These are phyloP conservation scores for Gelatoporia subvermispora DNA, from an alignment of 768 basidiomycete species.

Conservation along the genomic window DNA sequence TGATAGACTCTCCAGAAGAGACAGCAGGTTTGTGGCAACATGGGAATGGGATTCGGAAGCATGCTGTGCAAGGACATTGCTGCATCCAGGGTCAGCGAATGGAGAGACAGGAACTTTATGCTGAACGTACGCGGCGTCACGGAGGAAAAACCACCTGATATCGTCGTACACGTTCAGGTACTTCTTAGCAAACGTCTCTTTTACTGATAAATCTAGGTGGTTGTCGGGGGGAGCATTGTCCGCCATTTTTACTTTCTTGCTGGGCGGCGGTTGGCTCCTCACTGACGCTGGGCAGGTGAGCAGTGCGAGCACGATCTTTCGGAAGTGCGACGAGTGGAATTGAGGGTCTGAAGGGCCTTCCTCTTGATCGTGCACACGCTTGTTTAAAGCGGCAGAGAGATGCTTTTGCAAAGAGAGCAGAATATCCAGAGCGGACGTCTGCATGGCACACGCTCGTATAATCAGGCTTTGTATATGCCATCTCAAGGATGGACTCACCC, in stretches of 20 bases:
- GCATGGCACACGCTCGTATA: not conserved
- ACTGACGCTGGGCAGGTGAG: slow-evolving; percentile 56
- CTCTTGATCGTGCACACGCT: too few species aligned
- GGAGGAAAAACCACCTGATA: slow-evolving; percentile 84
- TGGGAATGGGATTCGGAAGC: slow-evolving; percentile 23
- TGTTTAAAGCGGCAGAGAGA: slow-evolving; percentile 9
- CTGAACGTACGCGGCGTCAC: slow-evolving; percentile 61
- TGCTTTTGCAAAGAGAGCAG: slow-evolving; percentile 14
- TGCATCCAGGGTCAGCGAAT: slow-evolving; percentile 1
- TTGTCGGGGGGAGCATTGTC: slow-evolving; percentile 23
- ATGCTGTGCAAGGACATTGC: slow-evolving; percentile 30
- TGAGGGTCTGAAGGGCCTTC: slow-evolving; percentile 36
- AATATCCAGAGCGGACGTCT: slow-evolving; percentile 13
- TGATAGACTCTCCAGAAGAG: slow-evolving; percentile 42
- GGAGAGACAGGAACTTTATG: not conserved
- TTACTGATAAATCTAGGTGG: slow-evolving; percentile 52
- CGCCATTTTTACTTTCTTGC: slow-evolving; percentile 16
- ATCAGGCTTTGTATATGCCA: not conserved
- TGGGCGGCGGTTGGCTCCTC: slow-evolving; percentile 10
- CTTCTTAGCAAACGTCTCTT: slow-evolving; percentile 57
- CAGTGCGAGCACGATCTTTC: slow-evolving; percentile 54
- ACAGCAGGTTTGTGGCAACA: slow-evolving; percentile 24
- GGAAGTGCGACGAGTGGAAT: slow-evolving; percentile 65
- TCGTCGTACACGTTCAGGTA: slow-evolving; percentile 82
- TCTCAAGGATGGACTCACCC: slow-evolving; percentile 43